These are phyloP conservation scores for Emmonsia crescens DNA, from an alignment of 2,329 filamentous ascomycete genomes.

Conservation along the genomic window DNA sequence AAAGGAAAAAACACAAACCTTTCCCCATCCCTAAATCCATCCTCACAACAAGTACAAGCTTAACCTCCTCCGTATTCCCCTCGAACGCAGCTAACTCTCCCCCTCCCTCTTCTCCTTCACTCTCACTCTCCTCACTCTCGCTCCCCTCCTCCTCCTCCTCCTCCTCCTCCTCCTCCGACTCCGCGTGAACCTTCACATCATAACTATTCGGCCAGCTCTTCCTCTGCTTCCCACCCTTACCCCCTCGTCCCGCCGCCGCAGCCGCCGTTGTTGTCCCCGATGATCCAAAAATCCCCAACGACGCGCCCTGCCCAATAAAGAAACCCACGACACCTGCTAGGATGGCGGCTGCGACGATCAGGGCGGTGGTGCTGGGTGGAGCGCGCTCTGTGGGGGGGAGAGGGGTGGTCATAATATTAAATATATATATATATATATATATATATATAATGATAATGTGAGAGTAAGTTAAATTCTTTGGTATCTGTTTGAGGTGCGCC, in stretches of 20 bases:
- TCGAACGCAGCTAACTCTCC: conserved; percentile 39
- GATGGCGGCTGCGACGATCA: conserved; percentile 63
- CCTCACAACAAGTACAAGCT: conserved; percentile 81
- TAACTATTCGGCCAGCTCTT: conserved; percentile 32
- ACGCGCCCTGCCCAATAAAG: conserved; percentile 53
- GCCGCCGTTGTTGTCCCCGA: conserved; percentile 22
- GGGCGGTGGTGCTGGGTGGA: conserved; percentile 44
- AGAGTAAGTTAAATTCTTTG: not conserved
- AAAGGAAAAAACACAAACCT: conserved; percentile 46
- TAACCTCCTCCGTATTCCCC: conserved; percentile 68
- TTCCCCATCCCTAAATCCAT: conserved; percentile 97
- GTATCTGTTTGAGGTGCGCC: not conserved
- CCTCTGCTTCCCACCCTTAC: conserved; percentile 19
- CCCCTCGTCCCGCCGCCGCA: conserved; percentile 26
- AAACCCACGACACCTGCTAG: conserved; percentile 67
- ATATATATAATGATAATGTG: not conserved
- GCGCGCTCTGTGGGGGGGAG: conserved; percentile 22
- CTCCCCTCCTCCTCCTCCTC: conserved; percentile 22
- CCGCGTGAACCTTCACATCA: conserved; percentile 37
- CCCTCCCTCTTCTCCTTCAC: conserved; percentile 57
- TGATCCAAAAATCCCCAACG: conserved; percentile 59
- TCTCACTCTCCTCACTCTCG: conserved; percentile 39
- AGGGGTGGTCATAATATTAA: conserved; percentile 5
- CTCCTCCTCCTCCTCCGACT: conserved; percentile 24
- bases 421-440: too few relatives aligned